phyloP scores from a whole-genome alignment of 1,139 yeast genomes.

The Candida anutae region DNA sequence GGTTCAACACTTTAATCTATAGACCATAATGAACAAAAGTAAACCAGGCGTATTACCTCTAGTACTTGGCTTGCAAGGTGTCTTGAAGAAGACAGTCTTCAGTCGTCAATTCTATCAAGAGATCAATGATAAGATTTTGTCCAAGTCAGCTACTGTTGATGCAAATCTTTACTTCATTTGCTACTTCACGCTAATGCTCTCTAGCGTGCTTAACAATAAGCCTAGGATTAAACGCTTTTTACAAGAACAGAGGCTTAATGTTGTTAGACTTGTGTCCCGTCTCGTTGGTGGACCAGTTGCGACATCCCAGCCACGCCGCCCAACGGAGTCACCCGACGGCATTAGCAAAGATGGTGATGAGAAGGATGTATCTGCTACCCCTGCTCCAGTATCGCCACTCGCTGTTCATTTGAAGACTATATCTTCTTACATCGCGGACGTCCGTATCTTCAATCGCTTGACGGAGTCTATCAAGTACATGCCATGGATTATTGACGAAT shows the following conservation, averaged over 20 bases:
- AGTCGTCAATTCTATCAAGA: conserved; percentile 5
- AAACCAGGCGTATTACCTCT: neutral
- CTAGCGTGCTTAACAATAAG: conserved; percentile 35
- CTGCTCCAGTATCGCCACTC: conserved; percentile 13
- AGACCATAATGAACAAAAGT: neutral
- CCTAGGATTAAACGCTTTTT: conserved; percentile 25
- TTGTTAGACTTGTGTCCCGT: conserved; percentile 6
- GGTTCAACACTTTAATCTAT: neutral
- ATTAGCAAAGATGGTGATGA: neutral
- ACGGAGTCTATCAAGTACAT: conserved; percentile 44
- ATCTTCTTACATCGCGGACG: conserved; percentile 42
- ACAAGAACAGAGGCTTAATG: conserved; percentile 17
- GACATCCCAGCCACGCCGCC: conserved; percentile 2
- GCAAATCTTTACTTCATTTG: conserved; percentile 37
- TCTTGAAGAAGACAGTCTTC: neutral
- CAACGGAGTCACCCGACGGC: neutral
- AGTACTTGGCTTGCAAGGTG: neutral
- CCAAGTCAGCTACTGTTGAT: conserved; percentile 30
- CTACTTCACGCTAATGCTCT: conserved; percentile 33
- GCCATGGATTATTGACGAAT: conserved; percentile 43
- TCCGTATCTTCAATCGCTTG: conserved; percentile 47
- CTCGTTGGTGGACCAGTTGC: conserved; percentile 7
- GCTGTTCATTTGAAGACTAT: conserved; percentile 35
- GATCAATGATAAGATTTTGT: conserved; percentile 32
- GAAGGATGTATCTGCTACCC: conserved; percentile 1